Evolutionary conservation across 768 basidiomycete genomes (phyloP).

Genomic region (Podaxis carcinomalis): DNA sequence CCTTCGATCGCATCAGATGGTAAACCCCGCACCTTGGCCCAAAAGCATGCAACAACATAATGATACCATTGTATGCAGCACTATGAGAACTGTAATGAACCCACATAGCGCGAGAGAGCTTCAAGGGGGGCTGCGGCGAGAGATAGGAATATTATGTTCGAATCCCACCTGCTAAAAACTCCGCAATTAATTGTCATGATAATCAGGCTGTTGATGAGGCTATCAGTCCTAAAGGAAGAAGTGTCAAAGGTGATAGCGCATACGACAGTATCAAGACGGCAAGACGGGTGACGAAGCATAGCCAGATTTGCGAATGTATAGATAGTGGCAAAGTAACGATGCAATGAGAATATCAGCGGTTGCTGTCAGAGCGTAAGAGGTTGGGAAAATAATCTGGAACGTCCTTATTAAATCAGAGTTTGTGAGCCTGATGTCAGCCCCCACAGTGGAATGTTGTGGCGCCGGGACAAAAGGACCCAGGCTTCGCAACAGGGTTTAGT

Average conservation of each 20-base stretch:
- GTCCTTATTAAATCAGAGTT: background rate
- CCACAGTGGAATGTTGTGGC: background rate
- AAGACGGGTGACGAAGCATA: conserved; percentile 5
- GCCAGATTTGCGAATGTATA: conserved; percentile 13
- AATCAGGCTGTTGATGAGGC: conserved; percentile 1
- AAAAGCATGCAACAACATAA: conserved; percentile 10
- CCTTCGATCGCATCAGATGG: background rate
- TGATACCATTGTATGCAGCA: conserved; percentile 4
- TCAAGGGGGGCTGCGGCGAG: background rate
- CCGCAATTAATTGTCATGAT: conserved; percentile 14
- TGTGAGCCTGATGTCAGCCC: background rate
- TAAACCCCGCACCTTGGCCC: conserved; percentile 12
- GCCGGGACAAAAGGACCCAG: background rate
- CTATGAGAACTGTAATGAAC: conserved; percentile 5
- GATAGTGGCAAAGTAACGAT: conserved; percentile 9
- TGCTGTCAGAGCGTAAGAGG: conserved; percentile 6
- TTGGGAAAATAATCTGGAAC: background rate
- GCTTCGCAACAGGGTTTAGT: background rate
- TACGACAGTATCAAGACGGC: conserved; percentile 1
- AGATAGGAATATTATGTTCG: background rate
- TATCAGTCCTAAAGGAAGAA: background rate
- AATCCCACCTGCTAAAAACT: conserved; percentile 11
- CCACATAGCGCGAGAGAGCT: conserved; percentile 13
- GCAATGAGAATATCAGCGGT: conserved; percentile 10
- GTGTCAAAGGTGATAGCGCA: background rate